Base-by-base conservation (phyloP, 768 basidiomycete species). In the Macrolepiota dolichaula region DNA sequence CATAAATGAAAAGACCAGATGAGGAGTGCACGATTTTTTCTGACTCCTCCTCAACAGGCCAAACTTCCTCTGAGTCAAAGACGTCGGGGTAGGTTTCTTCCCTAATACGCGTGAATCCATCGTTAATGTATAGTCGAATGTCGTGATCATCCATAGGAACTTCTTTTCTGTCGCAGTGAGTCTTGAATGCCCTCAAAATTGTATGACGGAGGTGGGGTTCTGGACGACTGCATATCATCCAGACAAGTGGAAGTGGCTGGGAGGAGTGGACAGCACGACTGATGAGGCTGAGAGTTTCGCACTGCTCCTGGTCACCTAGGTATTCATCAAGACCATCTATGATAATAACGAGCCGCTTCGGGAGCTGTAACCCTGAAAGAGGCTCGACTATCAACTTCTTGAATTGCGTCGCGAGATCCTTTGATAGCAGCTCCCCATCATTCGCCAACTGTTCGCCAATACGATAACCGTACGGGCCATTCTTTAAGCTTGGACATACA, bases 241-340 rank as follows among this genome's bases (percentile, higher is more conserved):
- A 59, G 29, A 65, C 35, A n/a, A 44, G 17, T 32, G 64, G 57
- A 62, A 62, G n/a, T 35, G 56, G 32, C 35, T 42, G 6, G 32
- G 57, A 17, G 32, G 35, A 19, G 40, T 40, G 24, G 38, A 59
- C 22, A 24, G 55, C 56, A 2, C 38, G 36, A 24, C 42, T 37
- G 42, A 67, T 61, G 19, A 55, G 38, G 10, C 42, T 24, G 10
- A 65, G 35, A 37, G 64, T 49, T 15, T 64, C 51, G 13, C 42
- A 35, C 27, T 67, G 64, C n/a, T 52, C 36, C 2, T 58, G 19
- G 22, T 55, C 51, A 3, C 57, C 63, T 4, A 24, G 19, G 44
- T 64, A 67, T n/a, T 67, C 66, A 47, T 67, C 64, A 19, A 55
- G 46, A 2, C 64, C 64, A 27, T 65, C 64, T 15, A 65, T 49